phyloP scores from a whole-genome alignment of 1,139 yeast genomes.

The Pneumocystis murina region DNA sequence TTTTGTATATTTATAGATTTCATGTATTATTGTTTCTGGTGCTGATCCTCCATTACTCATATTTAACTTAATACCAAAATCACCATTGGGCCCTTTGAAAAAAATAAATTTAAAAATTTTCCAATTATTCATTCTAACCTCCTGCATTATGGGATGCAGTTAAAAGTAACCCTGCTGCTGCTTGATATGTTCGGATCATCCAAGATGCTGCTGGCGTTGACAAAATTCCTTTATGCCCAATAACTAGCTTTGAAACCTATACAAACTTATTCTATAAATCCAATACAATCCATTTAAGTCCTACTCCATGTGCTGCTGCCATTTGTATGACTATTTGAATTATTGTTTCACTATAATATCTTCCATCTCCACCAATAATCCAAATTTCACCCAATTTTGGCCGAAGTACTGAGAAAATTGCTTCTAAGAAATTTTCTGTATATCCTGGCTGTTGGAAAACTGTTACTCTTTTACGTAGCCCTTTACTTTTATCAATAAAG shows the following conservation, averaged over 20 bases:
- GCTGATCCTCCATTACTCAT: conserved; percentile 96
- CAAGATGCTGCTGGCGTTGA: conserved; percentile 96
- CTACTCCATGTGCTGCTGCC: conserved; percentile 76
- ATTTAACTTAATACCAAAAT: conserved; percentile 91
- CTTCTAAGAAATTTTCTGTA: conserved; percentile 87
- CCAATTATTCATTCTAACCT: conserved; percentile 23
- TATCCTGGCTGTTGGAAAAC: conserved; percentile 71
- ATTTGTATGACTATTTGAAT: conserved; percentile 69
- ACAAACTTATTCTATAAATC: conserved; percentile 23
- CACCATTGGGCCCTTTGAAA: conserved; percentile 50
- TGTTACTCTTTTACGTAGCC: conserved; percentile 77
- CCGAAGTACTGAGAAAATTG: conserved; percentile 74
- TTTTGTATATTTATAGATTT: conserved; percentile 60
- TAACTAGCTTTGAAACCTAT: conserved; percentile 39
- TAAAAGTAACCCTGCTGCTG: conserved; percentile 89
- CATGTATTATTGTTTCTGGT: conserved; percentile 87
- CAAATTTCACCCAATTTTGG: conserved; percentile 59
- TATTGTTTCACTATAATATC: conserved; percentile 72
- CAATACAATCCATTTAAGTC: background rate
- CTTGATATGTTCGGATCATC: conserved; percentile 58
- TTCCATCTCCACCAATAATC: conserved; percentile 95
- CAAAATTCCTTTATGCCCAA: conserved; percentile 76
- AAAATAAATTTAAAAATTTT: background rate
- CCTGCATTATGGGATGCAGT: conserved; percentile 99
- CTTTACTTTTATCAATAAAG: conserved; percentile 22